Conservation (phyloP, 495 filamentous ascomycete genomes). For the Gamarada debralockiae region DNA sequence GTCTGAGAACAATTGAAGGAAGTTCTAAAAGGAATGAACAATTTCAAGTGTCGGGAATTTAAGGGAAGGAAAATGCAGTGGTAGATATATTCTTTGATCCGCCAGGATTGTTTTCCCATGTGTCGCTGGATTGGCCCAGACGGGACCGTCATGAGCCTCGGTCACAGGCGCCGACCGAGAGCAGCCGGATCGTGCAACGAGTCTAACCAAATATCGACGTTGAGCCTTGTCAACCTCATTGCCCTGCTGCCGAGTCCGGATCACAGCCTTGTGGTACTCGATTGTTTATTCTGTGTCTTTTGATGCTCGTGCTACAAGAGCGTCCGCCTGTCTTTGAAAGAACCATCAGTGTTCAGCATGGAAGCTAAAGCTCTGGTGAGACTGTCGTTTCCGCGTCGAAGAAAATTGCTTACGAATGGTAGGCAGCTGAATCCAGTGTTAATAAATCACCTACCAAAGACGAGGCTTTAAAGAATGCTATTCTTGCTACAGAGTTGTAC, state of each 20-base stretch:
- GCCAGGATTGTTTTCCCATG: too few relatives aligned
- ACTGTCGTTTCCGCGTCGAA: not conserved
- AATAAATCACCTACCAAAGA: slow-evolving; percentile 51
- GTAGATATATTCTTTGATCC: too few relatives aligned
- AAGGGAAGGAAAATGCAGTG: not conserved
- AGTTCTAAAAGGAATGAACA: not conserved
- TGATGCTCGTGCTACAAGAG: too few relatives aligned
- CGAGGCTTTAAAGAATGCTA: slow-evolving; percentile 67
- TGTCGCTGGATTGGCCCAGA: too few relatives aligned
- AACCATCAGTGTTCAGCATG: slow-evolving; percentile 20
- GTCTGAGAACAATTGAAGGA: not conserved
- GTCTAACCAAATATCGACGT: too few relatives aligned
- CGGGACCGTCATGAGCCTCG: too few relatives aligned
- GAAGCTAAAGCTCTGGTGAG: slow-evolving; percentile 39
- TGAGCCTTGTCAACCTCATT: too few relatives aligned
- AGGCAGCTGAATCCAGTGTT: slow-evolving; percentile 61
- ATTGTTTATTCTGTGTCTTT: too few relatives aligned
- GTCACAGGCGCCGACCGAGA: not conserved
- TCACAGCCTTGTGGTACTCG: too few relatives aligned
- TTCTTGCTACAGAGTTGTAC: slow-evolving; percentile 70
- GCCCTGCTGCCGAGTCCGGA: too few relatives aligned
- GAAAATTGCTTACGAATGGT: slow-evolving; percentile 18
- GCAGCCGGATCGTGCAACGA: not conserved
- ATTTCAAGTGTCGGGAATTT: too few relatives aligned
- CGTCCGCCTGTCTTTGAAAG: too few relatives aligned